Percentiles rank a stretch among this genome's conserved stretches.
Evolutionary conservation across 164 flowering plant species (phyloP).

Genomic region (Umbellularia californica): DNA sequence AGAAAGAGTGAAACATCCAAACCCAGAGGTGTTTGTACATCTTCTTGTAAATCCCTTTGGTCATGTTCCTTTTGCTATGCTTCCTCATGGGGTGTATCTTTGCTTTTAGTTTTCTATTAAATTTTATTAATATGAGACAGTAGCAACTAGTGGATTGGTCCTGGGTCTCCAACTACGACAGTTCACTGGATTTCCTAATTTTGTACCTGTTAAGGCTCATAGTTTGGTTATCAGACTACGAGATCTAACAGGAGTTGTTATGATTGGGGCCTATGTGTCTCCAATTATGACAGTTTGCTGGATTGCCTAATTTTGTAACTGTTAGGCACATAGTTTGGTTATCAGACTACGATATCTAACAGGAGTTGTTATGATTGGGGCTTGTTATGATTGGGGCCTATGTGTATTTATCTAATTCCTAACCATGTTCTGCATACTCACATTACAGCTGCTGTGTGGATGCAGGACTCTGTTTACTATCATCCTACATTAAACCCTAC

Average conservation of each 20-base stretch:
- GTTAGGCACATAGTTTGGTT: neutral
- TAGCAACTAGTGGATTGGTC: neutral
- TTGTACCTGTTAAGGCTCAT: neutral
- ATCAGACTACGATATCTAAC: neutral
- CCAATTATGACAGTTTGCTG: neutral
- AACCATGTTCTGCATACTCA: slow-evolving; percentile 5
- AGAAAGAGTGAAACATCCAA: slow-evolving; percentile 80
- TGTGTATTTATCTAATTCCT: neutral
- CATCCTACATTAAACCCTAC: slow-evolving; percentile 93
- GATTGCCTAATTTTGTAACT: neutral
- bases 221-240: neutral
- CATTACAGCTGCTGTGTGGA: neutral
- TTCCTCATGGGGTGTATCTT: neutral
- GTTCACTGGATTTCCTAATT: neutral
- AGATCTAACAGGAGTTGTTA: too few species aligned
- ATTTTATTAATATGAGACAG: neutral
- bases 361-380: neutral
- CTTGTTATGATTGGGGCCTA: neutral
- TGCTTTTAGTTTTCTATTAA: neutral
- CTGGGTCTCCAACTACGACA: neutral
- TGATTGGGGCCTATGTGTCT: neutral
- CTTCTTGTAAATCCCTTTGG: neutral
- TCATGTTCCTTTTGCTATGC: neutral
- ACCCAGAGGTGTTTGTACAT: slow-evolving; percentile 65
- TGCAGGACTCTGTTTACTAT: slow-evolving; percentile 98